Evolutionary conservation across 495 filamentous ascomycete genomes (phyloP), one percentile per base, ranked within the genome.

Genomic region (Penicillium canescens): DNA sequence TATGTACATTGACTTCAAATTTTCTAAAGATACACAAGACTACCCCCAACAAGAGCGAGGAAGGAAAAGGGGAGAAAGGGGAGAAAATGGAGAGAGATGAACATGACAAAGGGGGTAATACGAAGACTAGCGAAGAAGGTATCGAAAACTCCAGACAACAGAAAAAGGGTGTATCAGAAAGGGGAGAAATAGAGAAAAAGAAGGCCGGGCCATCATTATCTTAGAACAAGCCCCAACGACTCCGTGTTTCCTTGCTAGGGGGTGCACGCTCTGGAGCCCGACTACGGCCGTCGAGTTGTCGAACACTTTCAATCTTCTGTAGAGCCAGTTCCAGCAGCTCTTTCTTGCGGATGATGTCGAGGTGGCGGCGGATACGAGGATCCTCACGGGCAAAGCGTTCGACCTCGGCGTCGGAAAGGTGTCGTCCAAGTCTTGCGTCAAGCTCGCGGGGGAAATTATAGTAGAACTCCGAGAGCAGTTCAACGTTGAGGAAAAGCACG

Each of bases 401-500:
- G 11, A 97, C 78, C 53, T 96, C 87, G 0, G 81, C 82, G 34
- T 86, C 80, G 4, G 85, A 86, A 47, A 98, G 81, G 55, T 88
- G 82, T 34, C 92, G 80, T 34, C 92, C 90, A n/a, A 99, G 85
- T 37, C 91, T 81, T 59, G 84, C 64, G 67, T 99, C 94, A 16
- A 99, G 81, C 66, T 96, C 91, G 18, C 95, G 82, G 0, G 94
- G 94, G 75, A 99, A 99, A 65, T 93, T 87, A 67, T 95, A 92
- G 75, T 96, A 96, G 62, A 98, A 99, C 65, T 98, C 96, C 4
- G 89, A 91, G 37, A 99, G 81, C 23, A 99, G 81, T 74, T 99
- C 94, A 34, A 97, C 95, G 60, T 99, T 96, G 9, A 99, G 83
- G 79, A 99, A 99, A 0, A 99, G 82, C 9, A 98, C 95, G 10